Base-by-base conservation (phyloP, 2,329 filamentous ascomycete species). In the Colletotrichum sp. region DNA sequence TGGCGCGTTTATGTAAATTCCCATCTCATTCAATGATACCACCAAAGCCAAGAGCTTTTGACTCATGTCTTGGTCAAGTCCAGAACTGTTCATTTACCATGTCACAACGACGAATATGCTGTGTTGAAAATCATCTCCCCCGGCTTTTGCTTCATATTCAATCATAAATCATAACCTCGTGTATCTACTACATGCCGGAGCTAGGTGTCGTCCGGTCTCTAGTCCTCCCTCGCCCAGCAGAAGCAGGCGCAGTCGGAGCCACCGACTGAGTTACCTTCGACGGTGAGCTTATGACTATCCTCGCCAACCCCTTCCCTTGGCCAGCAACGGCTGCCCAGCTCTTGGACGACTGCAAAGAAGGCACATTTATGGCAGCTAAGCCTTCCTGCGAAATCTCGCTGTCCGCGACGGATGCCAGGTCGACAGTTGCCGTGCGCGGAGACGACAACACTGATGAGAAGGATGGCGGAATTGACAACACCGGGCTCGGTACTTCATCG, bases 251-350 rank as follows among this genome's bases (percentile, higher is more conserved):
- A 16, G 44, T 13, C 22, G n/a, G 30, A 8, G 30, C 3, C 30
- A 26, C 32, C 24, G 34, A 16, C 4, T 24, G 24, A 13, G 13
- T 3, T 15, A 12, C 12, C 24, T 28, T 36, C 16, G 34, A 18
- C 64, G 70, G 60, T 1, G 70, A 66, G 16, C 63, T 66, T 16
- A 59, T 59, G 9, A 70, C 28, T 60, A 76, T 76, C 16, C 36
- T 69, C 4, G 52, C 44, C n/a, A 70, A 34, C 44, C 78, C 79
- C 22, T 71, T 26, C 24, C 68, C 44, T 15, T 71, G 68, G 60
- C 72, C 72, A 15, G 83, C 85, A 6, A 87, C 84, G 75, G 86
- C 85, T 12, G 85, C 85, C 85, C 85, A 87, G 70, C 85, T 87
- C 80, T 82, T 83, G 57, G 80, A 78, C 13, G 83, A 79, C 26